phyloP scores from a whole-genome alignment of 1,284 basidiomycete species.

The Irpex sp. region DNA sequence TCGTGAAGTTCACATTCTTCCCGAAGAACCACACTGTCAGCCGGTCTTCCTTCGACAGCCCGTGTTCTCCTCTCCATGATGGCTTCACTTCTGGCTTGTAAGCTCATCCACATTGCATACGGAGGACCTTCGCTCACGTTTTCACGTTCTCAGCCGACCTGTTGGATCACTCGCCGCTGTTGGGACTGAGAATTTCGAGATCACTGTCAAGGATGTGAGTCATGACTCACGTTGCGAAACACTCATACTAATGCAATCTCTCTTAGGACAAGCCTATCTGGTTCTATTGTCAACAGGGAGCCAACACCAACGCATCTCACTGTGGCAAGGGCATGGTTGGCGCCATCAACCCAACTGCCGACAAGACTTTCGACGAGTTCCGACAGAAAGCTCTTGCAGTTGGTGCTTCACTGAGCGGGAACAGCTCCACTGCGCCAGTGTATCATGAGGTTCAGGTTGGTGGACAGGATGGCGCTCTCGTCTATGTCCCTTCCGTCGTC shows the following conservation, averaged over 20 bases:
- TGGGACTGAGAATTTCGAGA: conserved; percentile 19
- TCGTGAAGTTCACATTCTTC: conserved; percentile 62
- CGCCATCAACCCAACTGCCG: conserved; percentile 11
- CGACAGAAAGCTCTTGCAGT: conserved; percentile 9
- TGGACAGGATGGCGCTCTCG: neutral
- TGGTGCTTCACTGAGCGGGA: conserved; percentile 7
- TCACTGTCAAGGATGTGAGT: conserved; percentile 58
- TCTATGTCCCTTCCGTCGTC: conserved; percentile 8
- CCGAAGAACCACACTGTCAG: conserved; percentile 52
- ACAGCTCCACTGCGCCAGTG: neutral
- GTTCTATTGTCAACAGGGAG: conserved; percentile 17
- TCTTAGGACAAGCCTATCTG: conserved; percentile 9
- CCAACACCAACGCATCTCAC: conserved; percentile 13
- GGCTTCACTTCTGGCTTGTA: conserved; percentile 68
- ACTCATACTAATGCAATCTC: neutral
- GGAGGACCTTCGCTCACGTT: too few relatives aligned
- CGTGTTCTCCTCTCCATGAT: conserved; percentile 56
- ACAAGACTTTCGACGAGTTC: conserved; percentile 3
- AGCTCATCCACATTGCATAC: conserved; percentile 20
- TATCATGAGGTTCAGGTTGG: conserved; percentile 7
- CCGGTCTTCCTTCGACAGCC: conserved; percentile 54
- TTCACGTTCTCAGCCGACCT: neutral
- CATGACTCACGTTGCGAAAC: conserved; percentile 7
- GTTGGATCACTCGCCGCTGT: neutral
- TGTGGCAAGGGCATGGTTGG: conserved; percentile 20